Evolutionary conservation across 2,329 filamentous ascomycete genomes (phyloP), one percentile per base, ranked within the genome.

Genomic region (Calonectria naviculata): DNA sequence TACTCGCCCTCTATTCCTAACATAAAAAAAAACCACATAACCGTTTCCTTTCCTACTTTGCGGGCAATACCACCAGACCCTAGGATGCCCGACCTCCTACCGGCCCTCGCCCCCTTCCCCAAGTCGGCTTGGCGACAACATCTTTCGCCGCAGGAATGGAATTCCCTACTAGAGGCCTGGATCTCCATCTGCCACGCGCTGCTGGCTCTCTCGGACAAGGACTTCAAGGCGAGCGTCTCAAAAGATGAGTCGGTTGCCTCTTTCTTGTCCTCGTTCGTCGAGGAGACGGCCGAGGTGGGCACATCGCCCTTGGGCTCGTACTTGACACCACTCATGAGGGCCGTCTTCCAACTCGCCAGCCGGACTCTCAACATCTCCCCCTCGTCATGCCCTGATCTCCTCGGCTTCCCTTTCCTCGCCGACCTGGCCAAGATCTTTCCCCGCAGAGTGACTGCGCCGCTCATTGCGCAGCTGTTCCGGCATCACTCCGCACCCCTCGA

Each of bases 41-140:
- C n/a, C n/a, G n/a, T 36, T 46, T 8, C 47, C 24, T 21, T 44
- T 26, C 6, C 36, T 65, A 52, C 10, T 31, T 36, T 44, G 56
- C 56, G 56, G 65, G 62, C 26, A 65, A 58, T 34, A 44, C 34
- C 61, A 49, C 41, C 58, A 66, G 60, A 15, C 4, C 36, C 8
- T 56, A 56, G 15, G 24, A 87, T 87, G 85, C 77, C 83, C 77
- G 80, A 84, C 65, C 84, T 95, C 65, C 84, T 95, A 60, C 95
- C 95, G 47, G 88, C 92, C 38, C 88, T 98, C 82, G 95, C 93
- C 68, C 90, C 93, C 24, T 95, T 97, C 77, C 96, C 95, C 21
- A 89, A 92, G 72, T 85, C 89, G 38, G 85, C 86, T 67, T 91
- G 95, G 85, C 91, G 91, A 78, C 88, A 89, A 75, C 89, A 89